phyloP scores from a whole-genome alignment of 2,329 filamentous ascomycete species.

The Diaporthe sp. region DNA sequence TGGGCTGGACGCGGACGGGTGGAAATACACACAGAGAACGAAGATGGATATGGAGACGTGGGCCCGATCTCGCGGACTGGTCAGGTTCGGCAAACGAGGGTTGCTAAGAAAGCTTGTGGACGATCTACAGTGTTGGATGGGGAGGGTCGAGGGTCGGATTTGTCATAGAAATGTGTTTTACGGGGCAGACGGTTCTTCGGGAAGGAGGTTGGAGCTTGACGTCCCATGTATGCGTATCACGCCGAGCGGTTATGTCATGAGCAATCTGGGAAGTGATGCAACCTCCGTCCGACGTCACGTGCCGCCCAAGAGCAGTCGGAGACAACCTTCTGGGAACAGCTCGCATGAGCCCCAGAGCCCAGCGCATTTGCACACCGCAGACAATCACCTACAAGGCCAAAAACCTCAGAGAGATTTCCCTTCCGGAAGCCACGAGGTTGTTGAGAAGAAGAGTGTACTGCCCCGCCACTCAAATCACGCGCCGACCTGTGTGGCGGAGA shows the following conservation, averaged over 20 bases:
- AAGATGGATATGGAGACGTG: background rate
- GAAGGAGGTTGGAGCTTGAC: background rate
- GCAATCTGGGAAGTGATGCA: background rate
- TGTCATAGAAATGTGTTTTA: slow-evolving; percentile 16
- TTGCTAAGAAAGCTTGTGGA: slow-evolving; percentile 10
- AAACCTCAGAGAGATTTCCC: background rate
- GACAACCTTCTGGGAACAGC: background rate
- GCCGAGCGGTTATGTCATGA: slow-evolving; percentile 25
- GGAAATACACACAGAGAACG: background rate
- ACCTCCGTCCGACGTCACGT: slow-evolving; percentile 18
- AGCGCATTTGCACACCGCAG: background rate
- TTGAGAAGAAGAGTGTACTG: background rate
- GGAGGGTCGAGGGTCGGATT: background rate
- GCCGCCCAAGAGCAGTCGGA: background rate
- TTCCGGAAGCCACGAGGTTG: background rate
- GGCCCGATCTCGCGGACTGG: slow-evolving; percentile 4
- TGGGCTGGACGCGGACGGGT: background rate
- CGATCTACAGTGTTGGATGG: background rate
- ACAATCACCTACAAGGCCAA: background rate
- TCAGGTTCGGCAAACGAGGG: background rate
- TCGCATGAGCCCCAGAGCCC: background rate
- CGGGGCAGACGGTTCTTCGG: background rate
- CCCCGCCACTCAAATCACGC: background rate
- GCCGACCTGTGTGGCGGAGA: background rate
- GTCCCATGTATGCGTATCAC: background rate